Percentiles rank a stretch among this genome's conserved stretches.
Evolutionary conservation across 805 yeast genomes (phyloP).

Genomic region (Danielia oregonensis): DNA sequence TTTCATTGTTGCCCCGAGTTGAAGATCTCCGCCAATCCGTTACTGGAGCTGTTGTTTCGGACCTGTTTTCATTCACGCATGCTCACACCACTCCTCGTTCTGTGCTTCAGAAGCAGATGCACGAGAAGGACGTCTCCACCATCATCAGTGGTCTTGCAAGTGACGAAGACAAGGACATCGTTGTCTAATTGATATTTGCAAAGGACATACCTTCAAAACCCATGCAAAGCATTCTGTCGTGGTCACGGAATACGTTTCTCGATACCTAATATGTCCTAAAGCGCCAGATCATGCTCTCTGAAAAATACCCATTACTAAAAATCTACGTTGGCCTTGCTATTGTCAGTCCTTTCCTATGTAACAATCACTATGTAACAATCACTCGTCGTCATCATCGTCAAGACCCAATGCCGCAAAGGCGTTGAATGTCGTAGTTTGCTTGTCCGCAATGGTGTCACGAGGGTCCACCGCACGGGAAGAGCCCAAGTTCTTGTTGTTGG

Average conservation of each 20-base stretch:
- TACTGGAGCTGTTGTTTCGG: conserved; percentile 4
- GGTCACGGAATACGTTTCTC: no score
- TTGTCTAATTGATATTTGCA: conserved; percentile 9
- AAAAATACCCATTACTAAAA: no score
- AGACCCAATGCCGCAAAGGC: conserved; percentile 78
- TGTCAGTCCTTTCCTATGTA: no score
- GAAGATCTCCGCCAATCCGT: conserved; percentile 13
- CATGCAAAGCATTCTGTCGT: no score
- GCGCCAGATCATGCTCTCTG: no score
- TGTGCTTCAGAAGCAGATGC: conserved; percentile 29
- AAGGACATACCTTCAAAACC: no score
- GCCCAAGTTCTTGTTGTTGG: conserved; percentile 71
- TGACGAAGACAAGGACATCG: conserved; percentile 28
- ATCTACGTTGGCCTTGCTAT: no score
- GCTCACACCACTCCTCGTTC: conserved; percentile 18
- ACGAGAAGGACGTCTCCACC: conserved; percentile 29
- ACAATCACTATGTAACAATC: no score
- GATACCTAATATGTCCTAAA: no score
- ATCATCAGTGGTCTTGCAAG: conserved; percentile 32
- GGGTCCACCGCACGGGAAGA: conserved; percentile 72
- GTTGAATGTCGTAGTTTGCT: conserved; percentile 64
- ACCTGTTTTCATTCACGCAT: conserved; percentile 3
- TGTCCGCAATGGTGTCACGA: conserved; percentile 66
- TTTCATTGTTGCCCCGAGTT: conserved; percentile 11
- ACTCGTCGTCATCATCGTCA: conserved; percentile 42